Conservation (phyloP, 495 filamentous ascomycete species). For the Penicillium steckii region DNA sequence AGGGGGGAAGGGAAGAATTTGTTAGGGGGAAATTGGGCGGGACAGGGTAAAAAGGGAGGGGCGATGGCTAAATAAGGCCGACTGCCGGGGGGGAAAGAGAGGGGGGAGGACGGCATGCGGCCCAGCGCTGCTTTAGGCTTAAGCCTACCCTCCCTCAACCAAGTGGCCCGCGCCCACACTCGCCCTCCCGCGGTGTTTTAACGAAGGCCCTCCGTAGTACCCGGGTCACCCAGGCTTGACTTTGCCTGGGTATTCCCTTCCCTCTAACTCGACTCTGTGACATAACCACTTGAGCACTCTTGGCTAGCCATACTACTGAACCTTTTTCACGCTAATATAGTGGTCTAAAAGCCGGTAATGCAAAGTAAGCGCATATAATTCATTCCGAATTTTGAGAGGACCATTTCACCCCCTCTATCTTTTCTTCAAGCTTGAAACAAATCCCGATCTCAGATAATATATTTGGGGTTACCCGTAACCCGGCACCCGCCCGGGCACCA, state of each 20-base stretch:
- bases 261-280: neutral
- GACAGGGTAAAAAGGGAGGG: conserved; percentile 16
- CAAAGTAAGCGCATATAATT: too few relatives aligned
- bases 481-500: too few relatives aligned
- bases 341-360: too few relatives aligned
- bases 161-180: neutral
- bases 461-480: too few relatives aligned
- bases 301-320: too few relatives aligned
- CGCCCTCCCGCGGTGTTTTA: neutral
- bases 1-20: conserved; percentile 11
- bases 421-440: too few relatives aligned
- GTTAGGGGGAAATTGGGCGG: conserved; percentile 12
- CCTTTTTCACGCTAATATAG: too few relatives aligned
- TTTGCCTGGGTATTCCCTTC: neutral
- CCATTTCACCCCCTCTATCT: too few relatives aligned
- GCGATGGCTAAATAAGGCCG: conserved; percentile 2
- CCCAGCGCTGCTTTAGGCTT: conserved; percentile 29
- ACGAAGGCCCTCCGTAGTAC: neutral
- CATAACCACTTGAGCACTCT: conserved; percentile 3
- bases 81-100: neutral
- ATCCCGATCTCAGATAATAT: too few relatives aligned
- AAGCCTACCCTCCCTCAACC: conserved; percentile 8
- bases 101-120: conserved; percentile 12
- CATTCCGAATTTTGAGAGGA: too few relatives aligned
- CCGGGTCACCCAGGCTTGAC: neutral